Conservation (phyloP, 2,329 filamentous ascomycete genomes). For the Aspergillus piperis region DNA sequence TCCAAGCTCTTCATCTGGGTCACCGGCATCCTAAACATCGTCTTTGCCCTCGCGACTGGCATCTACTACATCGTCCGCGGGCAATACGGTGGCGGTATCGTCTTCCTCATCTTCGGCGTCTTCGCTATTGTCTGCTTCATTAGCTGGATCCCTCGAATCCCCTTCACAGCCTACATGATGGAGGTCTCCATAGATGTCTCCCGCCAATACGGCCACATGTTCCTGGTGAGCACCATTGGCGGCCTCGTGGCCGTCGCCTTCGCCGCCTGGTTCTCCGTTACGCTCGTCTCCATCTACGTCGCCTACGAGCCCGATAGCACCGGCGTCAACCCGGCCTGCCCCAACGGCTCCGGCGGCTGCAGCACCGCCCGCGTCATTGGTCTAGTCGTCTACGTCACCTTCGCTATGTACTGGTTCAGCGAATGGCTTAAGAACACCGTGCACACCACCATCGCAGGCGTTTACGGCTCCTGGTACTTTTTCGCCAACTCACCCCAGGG, state of each 20-base stretch:
- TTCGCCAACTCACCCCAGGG: conserved; percentile 60
- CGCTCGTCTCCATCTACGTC: conserved; percentile 81
- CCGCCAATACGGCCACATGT: conserved; percentile 81
- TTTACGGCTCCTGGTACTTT: conserved; percentile 95
- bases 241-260: conserved; percentile 75
- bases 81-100: conserved; percentile 82
- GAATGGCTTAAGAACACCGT: conserved; percentile 95
- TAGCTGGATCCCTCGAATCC: conserved; percentile 86
- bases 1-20: conserved; percentile 93
- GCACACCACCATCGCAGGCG: conserved; percentile 81
- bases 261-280: conserved; percentile 82
- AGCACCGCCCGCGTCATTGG: conserved; percentile 78
- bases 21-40: conserved; percentile 83
- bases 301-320: conserved; percentile 67
- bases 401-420: conserved; percentile 90
- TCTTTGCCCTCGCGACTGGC: conserved; percentile 80
- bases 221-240: conserved; percentile 79
- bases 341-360: conserved; percentile 58
- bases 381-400: conserved; percentile 81
- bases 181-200: conserved; percentile 83
- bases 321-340: conserved; percentile 56
- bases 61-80: conserved; percentile 78
- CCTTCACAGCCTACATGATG: conserved; percentile 88
- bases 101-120: conserved; percentile 79
- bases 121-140: conserved; percentile 83